A percentile compares a stretch with the other conserved stretches of the same genome.
Conservation (phyloP, 805 yeast genomes). For the Yamadazyma takamatsuzukensis region DNA sequence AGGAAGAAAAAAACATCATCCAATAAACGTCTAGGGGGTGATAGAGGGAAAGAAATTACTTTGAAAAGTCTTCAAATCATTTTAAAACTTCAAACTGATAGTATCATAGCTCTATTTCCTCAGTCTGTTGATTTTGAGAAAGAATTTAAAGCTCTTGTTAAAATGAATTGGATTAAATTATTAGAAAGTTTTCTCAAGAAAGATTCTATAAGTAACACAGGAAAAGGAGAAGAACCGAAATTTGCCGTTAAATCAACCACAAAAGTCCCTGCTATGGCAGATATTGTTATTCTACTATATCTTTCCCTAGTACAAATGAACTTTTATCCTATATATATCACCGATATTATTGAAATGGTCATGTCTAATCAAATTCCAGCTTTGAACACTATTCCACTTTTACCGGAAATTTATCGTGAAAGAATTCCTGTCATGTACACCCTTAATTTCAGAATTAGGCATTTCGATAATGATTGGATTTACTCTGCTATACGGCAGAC, state of each 20-base stretch:
- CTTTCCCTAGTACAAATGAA: conserved; percentile 46
- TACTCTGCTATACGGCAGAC: conserved; percentile 1
- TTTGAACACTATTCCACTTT: conserved; percentile 31
- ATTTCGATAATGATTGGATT: conserved; percentile 4
- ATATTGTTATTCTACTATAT: conserved; percentile 42
- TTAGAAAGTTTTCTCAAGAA: conserved; percentile 12
- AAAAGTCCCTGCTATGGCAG: conserved; percentile 22
- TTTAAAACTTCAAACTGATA: conserved; percentile 36
- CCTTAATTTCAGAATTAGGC: neutral
- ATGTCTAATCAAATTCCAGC: conserved; percentile 48
- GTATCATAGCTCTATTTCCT: conserved; percentile 36
- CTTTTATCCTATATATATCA: conserved; percentile 45
- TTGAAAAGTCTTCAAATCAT: conserved; percentile 8
- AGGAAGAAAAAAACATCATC: conserved; percentile 6
- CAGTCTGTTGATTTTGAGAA: conserved; percentile 1
- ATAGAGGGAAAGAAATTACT: conserved; percentile 8
- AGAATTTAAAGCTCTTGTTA: conserved; percentile 19
- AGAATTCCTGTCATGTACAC: conserved; percentile 27
- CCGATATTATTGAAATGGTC: conserved; percentile 45
- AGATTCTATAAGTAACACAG: conserved; percentile 5
- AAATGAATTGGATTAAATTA: conserved; percentile 29
- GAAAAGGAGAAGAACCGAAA: neutral
- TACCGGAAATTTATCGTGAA: conserved; percentile 37
- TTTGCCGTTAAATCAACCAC: conserved; percentile 10
- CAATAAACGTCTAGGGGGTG: conserved; percentile 3